A percentile compares a stretch with the other conserved stretches of the same genome.
Conservation (phyloP, 1,139 yeast genomes). For the Zygosaccharomyces sapae region DNA sequence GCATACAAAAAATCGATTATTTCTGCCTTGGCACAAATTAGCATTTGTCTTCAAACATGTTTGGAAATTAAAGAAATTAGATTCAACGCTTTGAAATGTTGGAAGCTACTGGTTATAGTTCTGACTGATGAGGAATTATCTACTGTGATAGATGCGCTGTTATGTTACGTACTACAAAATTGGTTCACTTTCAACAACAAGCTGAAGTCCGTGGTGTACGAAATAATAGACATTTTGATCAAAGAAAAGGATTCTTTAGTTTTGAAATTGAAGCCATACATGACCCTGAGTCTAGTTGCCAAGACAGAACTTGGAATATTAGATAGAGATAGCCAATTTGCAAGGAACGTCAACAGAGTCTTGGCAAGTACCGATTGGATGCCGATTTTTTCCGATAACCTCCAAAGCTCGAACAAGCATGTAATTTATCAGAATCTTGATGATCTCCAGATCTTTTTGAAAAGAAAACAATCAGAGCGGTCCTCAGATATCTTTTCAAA, state of each 20-base stretch:
- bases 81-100: slow-evolving; percentile 59
- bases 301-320: slow-evolving; percentile 28
- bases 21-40: slow-evolving; percentile 81
- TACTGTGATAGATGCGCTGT: slow-evolving; percentile 51
- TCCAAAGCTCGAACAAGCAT: slow-evolving; percentile 51
- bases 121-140: slow-evolving; percentile 51
- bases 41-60: slow-evolving; percentile 81
- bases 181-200: slow-evolving; percentile 50
- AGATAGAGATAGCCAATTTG: slow-evolving; percentile 44
- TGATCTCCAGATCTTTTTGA: slow-evolving; percentile 56
- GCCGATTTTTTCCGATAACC: slow-evolving; percentile 29
- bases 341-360: slow-evolving; percentile 28
- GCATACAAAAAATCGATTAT: slow-evolving; percentile 60
- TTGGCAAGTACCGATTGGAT: slow-evolving; percentile 26
- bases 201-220: slow-evolving; percentile 49
- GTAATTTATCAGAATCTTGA: slow-evolving; percentile 74
- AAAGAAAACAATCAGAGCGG: slow-evolving; percentile 32
- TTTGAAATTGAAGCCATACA: slow-evolving; percentile 32
- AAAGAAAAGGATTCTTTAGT: slow-evolving; percentile 55
- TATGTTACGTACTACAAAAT: slow-evolving; percentile 60
- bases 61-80: slow-evolving; percentile 62
- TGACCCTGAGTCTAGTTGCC: slow-evolving; percentile 28
- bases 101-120: slow-evolving; percentile 54
- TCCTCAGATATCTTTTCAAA: slow-evolving; percentile 16
- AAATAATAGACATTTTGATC: slow-evolving; percentile 68